Base-by-base conservation (phyloP, 805 yeast species). In the Saccharomycopsis capsularis region DNA sequence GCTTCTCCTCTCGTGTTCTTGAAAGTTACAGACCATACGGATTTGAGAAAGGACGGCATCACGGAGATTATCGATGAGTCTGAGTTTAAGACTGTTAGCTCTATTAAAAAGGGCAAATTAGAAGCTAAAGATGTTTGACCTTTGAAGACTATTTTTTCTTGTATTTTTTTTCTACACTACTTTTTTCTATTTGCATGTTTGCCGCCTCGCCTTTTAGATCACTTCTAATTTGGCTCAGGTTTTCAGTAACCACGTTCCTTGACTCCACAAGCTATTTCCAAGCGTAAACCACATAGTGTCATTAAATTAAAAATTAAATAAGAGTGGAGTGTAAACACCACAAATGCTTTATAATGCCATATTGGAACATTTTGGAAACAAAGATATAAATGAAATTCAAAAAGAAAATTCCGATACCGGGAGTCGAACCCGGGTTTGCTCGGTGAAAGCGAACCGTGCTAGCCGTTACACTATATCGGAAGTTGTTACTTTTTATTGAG, bases 361-460 rank as follows among this genome's bases (percentile, higher is more conserved):
- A n/a, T n/a, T n/a, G n/a, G n/a, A n/a, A n/a, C n/a, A n/a, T n/a
- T n/a, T n/a, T n/a, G n/a, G n/a, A n/a, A n/a, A n/a, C n/a, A n/a
- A n/a, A n/a, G n/a, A n/a, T n/a, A n/a, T n/a, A 29, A 9, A 29
- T 29, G n/a, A 34, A 34, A 34, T 9, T 5, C 38, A 19, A 59
- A 61, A 59, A 58, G 53, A 51, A 52, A 50, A 51, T 75, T 79
- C 85, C 85, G 84, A 78, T 79, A 73, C 86, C 82, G 85, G 85
- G 85, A 79, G 84, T 80, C 84, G 85, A 81, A 80, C 85, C 85
- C 85, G 82, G 81, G 79, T 73, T 69, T 79, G 82, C 85, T 77
- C 84, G 83, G 85, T 79, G 84, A 80, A 79, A 79, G 85, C 83
- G 83, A 77, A 76, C 82, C 82, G 80, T 79, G 83, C 78, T 79